Base-by-base conservation (phyloP, 2,329 filamentous ascomycete species). In the Beauveria scarabaeidicola region DNA sequence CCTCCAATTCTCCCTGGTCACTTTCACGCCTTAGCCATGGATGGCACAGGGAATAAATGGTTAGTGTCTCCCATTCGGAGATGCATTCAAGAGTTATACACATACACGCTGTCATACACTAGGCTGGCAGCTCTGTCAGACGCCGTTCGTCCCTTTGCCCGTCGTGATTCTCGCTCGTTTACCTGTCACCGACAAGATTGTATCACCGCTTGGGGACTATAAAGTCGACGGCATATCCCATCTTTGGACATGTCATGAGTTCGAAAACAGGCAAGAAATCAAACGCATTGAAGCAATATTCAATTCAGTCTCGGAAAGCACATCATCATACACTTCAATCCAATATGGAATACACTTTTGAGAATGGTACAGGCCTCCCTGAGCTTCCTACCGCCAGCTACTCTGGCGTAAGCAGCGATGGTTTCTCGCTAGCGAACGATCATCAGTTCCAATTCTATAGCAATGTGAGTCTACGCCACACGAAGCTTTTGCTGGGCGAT, bases 21-120 rank as follows among this genome's bases (percentile, higher is more conserved):
- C 52, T 17, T 36, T 17, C 40, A 54, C 52, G 40, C 40, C 40
- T 19, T 44, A 11, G n/a, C 41, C 52, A 46, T 36, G 25, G 27
- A 46, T 36, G 25, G 27, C 41, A 55, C 27, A 55, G 13, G 41
- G 13, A 55, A 55, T 55, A 55, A 55, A 55, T 21, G 32, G 52
- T 13, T 19, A 25, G 19, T 23, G 52, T 23, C 27, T 46, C 52
- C 52, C 52, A 55, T 38, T 38, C 41, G n/a, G 27, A 55, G 41
- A 46, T 47, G 7, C 29, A 5, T 55, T 55, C 27, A 36, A 47
- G 19, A 2, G 27, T 46, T 36, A 36, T 46, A 21, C 27, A n/a
- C 41, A 25, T n/a, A 25, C 27, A 55, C 46, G 27, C 27, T 47
- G 52, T 47, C 25, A 55, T 46, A 55, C 52, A 3, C 47, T 36